Base-by-base conservation (phyloP, 2,329 filamentous ascomycete species). In the Verticillium klebahnii region DNA sequence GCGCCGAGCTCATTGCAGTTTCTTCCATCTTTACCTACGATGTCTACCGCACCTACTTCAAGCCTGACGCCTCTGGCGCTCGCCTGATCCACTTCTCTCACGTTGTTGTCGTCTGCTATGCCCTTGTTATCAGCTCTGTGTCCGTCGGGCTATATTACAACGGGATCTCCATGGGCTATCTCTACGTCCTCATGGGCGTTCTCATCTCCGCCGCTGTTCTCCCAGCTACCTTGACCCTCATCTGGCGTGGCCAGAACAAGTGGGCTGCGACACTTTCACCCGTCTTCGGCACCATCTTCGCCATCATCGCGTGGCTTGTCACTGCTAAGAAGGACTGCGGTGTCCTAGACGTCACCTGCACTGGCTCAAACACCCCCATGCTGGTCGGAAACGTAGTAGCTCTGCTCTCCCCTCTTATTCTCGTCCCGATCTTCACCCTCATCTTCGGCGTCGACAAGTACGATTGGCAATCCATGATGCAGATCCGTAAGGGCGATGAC, bases 121-220 rank as follows among this genome's bases (percentile, higher is more conserved):
- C 91, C 0, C 67, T 93, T 23, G 82, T 90, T 68, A 94, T 96
- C 79, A 91, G 91, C 15, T 84, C 80, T 1, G 92, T 96, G 74
- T 88, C 88, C 0, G 91, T 91, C 0, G 92, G 90, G 0, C 83
- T 95, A 0, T 86, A 80, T 72, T 89, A 90, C 65, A 87, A 85
- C 2, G 88, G 89, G 23, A 90, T 97, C 64, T 89, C 86, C 12
- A 95, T 97, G 91, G 93, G 92, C 12, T 96, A 93, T 69, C 81
- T 96, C 3, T 96, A 96, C 71, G 79, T 96, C 1, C 85, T 96
- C 71, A 97, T 97, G 93, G 93, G 93, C 8, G 90, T 93, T 58
- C 91, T 97, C 69, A 95, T 97, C 71, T 92, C 89, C 0, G 86
- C 90, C 0, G 93, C 92, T 3, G 92, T 96, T 3, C 82, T 97